Evolutionary conservation across 805 yeast species (phyloP), one percentile per base, ranked within the genome.

Genomic region (Candida argentea): DNA sequence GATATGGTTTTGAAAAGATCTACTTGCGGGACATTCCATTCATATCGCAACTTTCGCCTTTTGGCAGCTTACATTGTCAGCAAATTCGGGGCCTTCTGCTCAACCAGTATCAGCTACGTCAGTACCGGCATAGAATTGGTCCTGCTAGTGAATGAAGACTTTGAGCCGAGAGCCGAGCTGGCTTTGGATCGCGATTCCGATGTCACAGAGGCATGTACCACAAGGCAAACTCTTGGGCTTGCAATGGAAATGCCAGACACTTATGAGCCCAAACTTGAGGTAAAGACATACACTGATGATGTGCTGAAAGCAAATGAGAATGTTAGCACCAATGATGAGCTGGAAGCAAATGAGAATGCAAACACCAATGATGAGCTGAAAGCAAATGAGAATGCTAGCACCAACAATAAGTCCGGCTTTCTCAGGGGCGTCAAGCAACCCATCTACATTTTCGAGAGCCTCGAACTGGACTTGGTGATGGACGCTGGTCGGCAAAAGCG

Each of bases 191-290:
- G 21, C 10, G 27, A 14, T 31, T 28, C 50, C 28, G 40, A 44
- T 10, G 52, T 65, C 9, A 43, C 66, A 12, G 79, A 68, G 6
- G 60, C 70, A 2, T 48, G 72, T 24, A 68, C 76, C 3, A 54
- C 71, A 23, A 67, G 75, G 18, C 62, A 71, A 35, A 78, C 72
- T 40, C 77, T 72, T 40, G 47, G 55, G 33, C 47, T 71, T 25
- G 74, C 71, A 8, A 32, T 60, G 19, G 46, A 51, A 17, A 50
- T 54, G 5, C 45, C 60, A 22, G 22, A 14, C 14, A 25, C 11
- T n/a, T n/a, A n/a, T n/a, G n/a, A n/a, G n/a, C n/a, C n/a, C n/a
- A 8, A 10, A 19, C 10, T 19, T 8, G 20, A 19, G 20, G 20
- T 19, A 8, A 10, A 10, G 20, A 8, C 20, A 19, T 8, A 19